phyloP scores from a whole-genome alignment of 2,329 filamentous ascomycete genomes.

The Cladorrhinum sp. region DNA sequence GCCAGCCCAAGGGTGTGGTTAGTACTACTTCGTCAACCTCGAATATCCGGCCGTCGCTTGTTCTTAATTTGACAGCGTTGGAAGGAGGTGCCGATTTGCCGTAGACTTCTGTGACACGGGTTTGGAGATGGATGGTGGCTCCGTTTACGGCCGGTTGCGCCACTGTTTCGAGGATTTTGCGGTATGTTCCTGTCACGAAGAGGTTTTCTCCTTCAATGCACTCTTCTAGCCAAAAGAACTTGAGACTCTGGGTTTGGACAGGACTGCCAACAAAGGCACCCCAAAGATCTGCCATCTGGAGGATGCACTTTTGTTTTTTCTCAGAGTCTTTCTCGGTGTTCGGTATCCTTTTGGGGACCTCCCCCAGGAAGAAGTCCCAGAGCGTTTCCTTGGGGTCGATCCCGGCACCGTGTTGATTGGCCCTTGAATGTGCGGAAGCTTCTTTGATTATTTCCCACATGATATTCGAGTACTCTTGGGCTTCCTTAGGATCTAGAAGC shows the following conservation, averaged over 20 bases:
- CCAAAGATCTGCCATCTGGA: conserved; percentile 62
- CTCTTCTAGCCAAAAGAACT: conserved; percentile 76
- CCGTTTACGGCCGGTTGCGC: conserved; percentile 53
- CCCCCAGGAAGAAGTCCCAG: conserved; percentile 50
- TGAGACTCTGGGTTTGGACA: conserved; percentile 63
- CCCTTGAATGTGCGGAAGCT: conserved; percentile 61
- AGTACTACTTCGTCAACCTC: conserved; percentile 67
- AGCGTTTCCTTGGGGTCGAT: conserved; percentile 49
- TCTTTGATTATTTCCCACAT: conserved; percentile 68
- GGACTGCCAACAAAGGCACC: conserved; percentile 68
- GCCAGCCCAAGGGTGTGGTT: conserved; percentile 66
- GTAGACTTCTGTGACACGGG: conserved; percentile 45
- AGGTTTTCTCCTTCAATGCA: conserved; percentile 69
- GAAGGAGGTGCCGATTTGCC: conserved; percentile 28
- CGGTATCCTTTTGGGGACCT: conserved; percentile 45
- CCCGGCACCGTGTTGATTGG: conserved; percentile 49
- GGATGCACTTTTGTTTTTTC: conserved; percentile 41
- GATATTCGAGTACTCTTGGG: conserved; percentile 46
- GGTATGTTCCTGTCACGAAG: conserved; percentile 58
- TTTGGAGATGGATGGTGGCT: conserved; percentile 52
- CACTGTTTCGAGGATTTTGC: conserved; percentile 56
- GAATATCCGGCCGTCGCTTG: conserved; percentile 40
- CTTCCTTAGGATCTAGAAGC: conserved; percentile 45
- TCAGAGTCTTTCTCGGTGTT: conserved; percentile 41
- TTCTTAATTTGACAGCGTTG: conserved; percentile 42